Evolutionary conservation across 192 early-diverging fungal species (phyloP), one percentile per base, ranked within the genome.

Genomic region (Coemansia sp.): DNA sequence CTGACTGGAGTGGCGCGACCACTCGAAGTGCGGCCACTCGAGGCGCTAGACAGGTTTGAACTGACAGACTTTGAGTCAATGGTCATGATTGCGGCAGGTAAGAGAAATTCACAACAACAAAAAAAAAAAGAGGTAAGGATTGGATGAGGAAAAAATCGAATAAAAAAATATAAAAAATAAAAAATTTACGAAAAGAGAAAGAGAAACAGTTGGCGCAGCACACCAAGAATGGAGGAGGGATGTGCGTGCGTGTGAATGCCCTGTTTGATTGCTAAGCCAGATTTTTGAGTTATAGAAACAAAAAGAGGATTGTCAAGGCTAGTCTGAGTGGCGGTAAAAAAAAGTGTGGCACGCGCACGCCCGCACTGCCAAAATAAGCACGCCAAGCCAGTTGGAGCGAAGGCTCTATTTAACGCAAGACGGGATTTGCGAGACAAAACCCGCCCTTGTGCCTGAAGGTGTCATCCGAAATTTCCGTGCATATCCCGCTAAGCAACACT

Each of bases 51-150:
- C 18, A 52, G 11, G 47, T 56, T 47, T 35, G 79, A 76, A 41
- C 59, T 69, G 39, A 70, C 65, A 5, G 74, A 73, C 53, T 76
- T 82, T 32, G 70, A 56, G 65, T 76, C 79, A 61, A 70, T 76
- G 24, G 64, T 82, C 73, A 82, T 82, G 43, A 56, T 41, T 11
- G 40, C 29, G 29, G 40, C 24, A 24, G 20, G 1, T 5, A 29
- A 52, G 29, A 13, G 24, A 52, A 20, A 13, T 45, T 15, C n/a
- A 41, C 55, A 11, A 61, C 10, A 24, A 24, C 22, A 24, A 61
- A 37, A 4, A 4, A 59, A 7, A 34, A 22, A 29, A 47, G 1
- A 55, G 29, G 32, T 32, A 15, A 13, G 12, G 29, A 65, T 38
- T 27, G 24, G 24, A 24, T 24, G 61, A 41, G 30, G 4, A n/a